Evolutionary conservation across 2,329 filamentous ascomycete species (phyloP).

Genomic region (Sphaerulina musiva): DNA sequence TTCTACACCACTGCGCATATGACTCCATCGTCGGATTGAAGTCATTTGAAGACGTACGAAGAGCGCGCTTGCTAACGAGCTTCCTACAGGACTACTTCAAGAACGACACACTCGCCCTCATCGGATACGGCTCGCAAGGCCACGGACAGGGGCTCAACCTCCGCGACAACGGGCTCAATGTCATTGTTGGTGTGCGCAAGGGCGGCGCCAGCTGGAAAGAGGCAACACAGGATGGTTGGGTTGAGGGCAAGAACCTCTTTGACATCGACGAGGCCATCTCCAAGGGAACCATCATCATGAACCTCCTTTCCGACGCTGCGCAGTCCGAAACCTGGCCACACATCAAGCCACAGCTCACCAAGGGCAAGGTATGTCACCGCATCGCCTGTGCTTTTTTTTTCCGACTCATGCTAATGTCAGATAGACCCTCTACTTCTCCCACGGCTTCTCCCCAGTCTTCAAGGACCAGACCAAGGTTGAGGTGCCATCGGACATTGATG

Average conservation of each 20-base stretch:
- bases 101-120: slow-evolving; percentile 97
- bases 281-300: slow-evolving; percentile 95
- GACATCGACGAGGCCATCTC: slow-evolving; percentile 94
- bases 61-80: slow-evolving; percentile 27
- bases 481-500: slow-evolving; percentile 88
- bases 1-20: not conserved
- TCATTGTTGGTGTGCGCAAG: slow-evolving; percentile 98
- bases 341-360: slow-evolving; percentile 95
- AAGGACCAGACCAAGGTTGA: slow-evolving; percentile 99
- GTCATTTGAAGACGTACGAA: not conserved
- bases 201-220: slow-evolving; percentile 98
- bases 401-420: slow-evolving; percentile 23
- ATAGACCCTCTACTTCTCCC: slow-evolving; percentile 98
- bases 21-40: slow-evolving; percentile 7
- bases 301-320: slow-evolving; percentile 94
- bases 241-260: slow-evolving; percentile 97
- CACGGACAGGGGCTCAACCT: slow-evolving; percentile 99
- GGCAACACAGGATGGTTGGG: slow-evolving; percentile 93
- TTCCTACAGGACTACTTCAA: slow-evolving; percentile 87
- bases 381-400: too few species aligned
- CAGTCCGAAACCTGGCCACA: slow-evolving; percentile 98
- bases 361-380: slow-evolving; percentile 74
- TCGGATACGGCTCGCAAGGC: slow-evolving; percentile 96
- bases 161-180: slow-evolving; percentile 98
- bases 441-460: slow-evolving; percentile 99